Base-by-base conservation (phyloP, 306 rosid species). In the Gleditsia sinensis region DNA sequence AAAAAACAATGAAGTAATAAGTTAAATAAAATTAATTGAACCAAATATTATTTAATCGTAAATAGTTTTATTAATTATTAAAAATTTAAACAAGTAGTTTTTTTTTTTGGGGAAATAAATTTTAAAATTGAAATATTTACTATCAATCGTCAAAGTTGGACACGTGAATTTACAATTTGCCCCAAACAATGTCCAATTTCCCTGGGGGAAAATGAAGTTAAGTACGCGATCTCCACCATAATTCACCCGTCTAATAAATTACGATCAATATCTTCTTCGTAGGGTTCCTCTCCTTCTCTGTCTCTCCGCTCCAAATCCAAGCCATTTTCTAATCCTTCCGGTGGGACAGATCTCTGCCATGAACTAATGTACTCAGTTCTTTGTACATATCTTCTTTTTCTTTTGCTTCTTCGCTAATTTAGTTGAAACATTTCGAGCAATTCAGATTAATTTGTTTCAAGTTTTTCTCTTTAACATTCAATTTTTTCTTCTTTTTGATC, bases 271-370 rank as follows among this genome's bases (percentile, higher is more conserved):
- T 85, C 85, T 72, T 82, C 32, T 32, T 69, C 54, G 86, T 84
- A 87, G 92, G 97, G 95, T 87, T 91, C 83, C 75, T 78, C 75
- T 54, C 39, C 16, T 33, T 67, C 68, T 40, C 53, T 61, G 82
- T 73, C 77, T 49, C 64, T 68, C 78, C 75, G 73, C 71, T 46
- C 69, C 85, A 78, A 74, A 75, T 79, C 86, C 62, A 86, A 70
- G 69, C 81, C 86, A 46, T 36, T 34, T 25, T 46, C 36, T 45
- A 57, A 49, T 46, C 23, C 62, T 71, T 43, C 46, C 37, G 43
- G 60, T 50, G 72, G 12, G 62, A 54, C 71, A 23, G 14, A 54
- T 49, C 67, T 55, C 66, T 37, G 43, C 82, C 53, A 81, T 75
- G 72, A 13, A 81, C 76, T 25, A 28, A 33, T 62, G 73, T 57